Evolutionary conservation across 2,329 filamentous ascomycete species (phyloP).

Genomic region (Cytospora chrysosperma): DNA sequence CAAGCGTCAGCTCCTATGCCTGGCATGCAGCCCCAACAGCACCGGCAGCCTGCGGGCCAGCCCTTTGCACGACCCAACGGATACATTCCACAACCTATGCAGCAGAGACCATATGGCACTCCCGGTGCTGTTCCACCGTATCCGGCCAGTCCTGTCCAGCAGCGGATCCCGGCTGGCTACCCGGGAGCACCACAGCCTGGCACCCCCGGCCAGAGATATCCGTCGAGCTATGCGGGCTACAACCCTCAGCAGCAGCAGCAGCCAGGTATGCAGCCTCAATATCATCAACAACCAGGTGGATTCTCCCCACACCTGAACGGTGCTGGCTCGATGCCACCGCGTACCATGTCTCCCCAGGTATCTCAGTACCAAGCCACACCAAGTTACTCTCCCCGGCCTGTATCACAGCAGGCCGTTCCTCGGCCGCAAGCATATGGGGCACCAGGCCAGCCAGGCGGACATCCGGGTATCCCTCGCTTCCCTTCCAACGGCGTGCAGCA

Average conservation of each 20-base stretch:
- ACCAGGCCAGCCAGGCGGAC: conserved; percentile 19
- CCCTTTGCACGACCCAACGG: conserved; percentile 52
- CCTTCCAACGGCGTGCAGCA: conserved; percentile 21
- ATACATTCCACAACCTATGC: conserved; percentile 47
- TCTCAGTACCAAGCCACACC: conserved; percentile 32
- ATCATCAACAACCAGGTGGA: conserved; percentile 35
- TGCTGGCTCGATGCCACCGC: conserved; percentile 37
- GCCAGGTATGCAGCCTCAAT: conserved; percentile 25
- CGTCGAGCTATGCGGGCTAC: conserved; percentile 29
- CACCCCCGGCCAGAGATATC: conserved; percentile 43
- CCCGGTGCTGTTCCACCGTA: conserved; percentile 46
- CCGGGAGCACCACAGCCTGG: conserved; percentile 41
- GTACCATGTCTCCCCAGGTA: conserved; percentile 47
- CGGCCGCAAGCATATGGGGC: conserved; percentile 21
- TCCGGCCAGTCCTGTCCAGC: conserved; percentile 42
- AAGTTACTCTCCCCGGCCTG: conserved; percentile 39
- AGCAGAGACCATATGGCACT: conserved; percentile 49
- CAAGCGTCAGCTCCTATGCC: conserved; percentile 42
- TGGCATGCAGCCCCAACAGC: conserved; percentile 40
- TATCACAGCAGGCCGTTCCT: conserved; percentile 28
- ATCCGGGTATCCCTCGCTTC: conserved; percentile 20
- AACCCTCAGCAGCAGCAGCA: conserved; percentile 31
- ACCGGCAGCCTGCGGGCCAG: conserved; percentile 39
- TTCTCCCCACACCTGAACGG: conserved; percentile 47
- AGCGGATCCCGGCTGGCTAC: conserved; percentile 41